These are phyloP conservation scores for Blastobotrys parvus DNA, from an alignment of 805 yeast species.

Conservation along the genomic window DNA sequence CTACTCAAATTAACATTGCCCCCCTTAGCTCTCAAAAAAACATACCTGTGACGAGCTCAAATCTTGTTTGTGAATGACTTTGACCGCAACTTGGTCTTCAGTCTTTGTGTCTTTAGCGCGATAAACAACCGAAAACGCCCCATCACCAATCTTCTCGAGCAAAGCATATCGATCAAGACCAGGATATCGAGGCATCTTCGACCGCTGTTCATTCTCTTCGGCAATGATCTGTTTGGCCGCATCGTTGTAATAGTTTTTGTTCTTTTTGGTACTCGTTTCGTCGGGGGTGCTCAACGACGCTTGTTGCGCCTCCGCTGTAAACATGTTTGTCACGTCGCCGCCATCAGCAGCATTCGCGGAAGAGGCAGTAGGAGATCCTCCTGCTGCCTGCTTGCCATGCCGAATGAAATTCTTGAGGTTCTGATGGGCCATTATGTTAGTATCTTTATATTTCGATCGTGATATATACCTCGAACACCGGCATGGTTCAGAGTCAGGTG, in stretches of 20 bases:
- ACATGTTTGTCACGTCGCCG: not conserved
- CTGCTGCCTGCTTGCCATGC: conserved; percentile 50
- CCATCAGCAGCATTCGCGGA: not conserved
- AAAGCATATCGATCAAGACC: conserved; percentile 32
- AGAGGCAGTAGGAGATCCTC: conserved; percentile 4
- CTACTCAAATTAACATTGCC: not conserved
- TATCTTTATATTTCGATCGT: no score
- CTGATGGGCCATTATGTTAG: conserved; percentile 14
- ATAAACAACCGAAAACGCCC: conserved; percentile 85
- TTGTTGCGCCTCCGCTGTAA: not conserved
- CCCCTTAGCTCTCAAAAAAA: conserved; percentile 4
- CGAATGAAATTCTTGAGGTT: conserved; percentile 54
- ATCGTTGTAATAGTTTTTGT: conserved; percentile 25
- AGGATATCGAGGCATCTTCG: conserved; percentile 29
- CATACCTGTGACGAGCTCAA: conserved; percentile 31
- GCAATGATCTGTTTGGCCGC: conserved; percentile 34
- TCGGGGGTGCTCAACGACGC: not conserved
- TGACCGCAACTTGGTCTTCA: conserved; percentile 56
- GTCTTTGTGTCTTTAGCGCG: conserved; percentile 47
- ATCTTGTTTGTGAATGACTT: conserved; percentile 57
- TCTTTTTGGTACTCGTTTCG: not conserved
- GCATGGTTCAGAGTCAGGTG: conserved; percentile 12
- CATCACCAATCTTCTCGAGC: conserved; percentile 44
- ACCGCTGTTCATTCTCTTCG: conserved; percentile 29
- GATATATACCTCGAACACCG: conserved; percentile 10